Percentiles rank a stretch among this genome's conserved stretches.
Evolutionary conservation across 2,329 filamentous ascomycete genomes (phyloP).

Genomic region (Microcyclospora pomicola): DNA sequence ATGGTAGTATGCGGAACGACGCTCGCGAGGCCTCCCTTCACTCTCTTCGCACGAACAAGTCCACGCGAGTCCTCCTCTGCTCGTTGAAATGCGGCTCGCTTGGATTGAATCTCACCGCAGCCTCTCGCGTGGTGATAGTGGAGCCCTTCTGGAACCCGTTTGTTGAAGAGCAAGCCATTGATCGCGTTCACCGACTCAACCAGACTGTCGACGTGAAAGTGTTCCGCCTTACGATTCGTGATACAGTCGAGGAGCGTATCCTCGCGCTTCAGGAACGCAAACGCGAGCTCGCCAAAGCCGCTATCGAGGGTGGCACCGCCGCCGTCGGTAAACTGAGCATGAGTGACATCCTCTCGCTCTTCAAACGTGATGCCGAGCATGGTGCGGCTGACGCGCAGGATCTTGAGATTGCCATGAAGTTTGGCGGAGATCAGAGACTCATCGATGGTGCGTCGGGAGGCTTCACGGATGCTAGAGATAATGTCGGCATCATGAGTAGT

Average conservation of each 20-base stretch:
- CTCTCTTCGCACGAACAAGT: conserved; percentile 57
- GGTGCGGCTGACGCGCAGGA: conserved; percentile 25
- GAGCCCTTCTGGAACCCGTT: conserved; percentile 99
- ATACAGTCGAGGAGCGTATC: conserved; percentile 86
- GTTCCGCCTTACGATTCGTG: conserved; percentile 79
- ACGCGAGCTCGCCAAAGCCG: conserved; percentile 75
- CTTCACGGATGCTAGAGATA: not conserved
- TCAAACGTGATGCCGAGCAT: conserved; percentile 54
- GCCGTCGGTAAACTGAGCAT: conserved; percentile 74
- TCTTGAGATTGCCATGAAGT: conserved; percentile 25
- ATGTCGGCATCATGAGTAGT: not conserved
- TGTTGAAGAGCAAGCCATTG: conserved; percentile 96
- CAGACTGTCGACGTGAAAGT: conserved; percentile 90
- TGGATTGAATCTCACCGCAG: conserved; percentile 86
- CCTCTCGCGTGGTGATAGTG: conserved; percentile 82
- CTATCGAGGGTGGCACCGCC: conserved; percentile 65
- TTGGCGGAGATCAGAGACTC: conserved; percentile 22
- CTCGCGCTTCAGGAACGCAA: conserved; percentile 92
- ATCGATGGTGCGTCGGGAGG: conserved; percentile 15
- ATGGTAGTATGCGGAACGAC: conserved; percentile 90
- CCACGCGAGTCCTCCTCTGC: conserved; percentile 74
- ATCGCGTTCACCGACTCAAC: conserved; percentile 94
- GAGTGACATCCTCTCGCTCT: conserved; percentile 85
- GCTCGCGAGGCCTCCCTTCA: conserved; percentile 74
- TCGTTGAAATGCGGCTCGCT: conserved; percentile 87